These are phyloP conservation scores for Cladophialophora immunda DNA, from an alignment of 2,329 filamentous ascomycete species.

Conservation along the genomic window DNA sequence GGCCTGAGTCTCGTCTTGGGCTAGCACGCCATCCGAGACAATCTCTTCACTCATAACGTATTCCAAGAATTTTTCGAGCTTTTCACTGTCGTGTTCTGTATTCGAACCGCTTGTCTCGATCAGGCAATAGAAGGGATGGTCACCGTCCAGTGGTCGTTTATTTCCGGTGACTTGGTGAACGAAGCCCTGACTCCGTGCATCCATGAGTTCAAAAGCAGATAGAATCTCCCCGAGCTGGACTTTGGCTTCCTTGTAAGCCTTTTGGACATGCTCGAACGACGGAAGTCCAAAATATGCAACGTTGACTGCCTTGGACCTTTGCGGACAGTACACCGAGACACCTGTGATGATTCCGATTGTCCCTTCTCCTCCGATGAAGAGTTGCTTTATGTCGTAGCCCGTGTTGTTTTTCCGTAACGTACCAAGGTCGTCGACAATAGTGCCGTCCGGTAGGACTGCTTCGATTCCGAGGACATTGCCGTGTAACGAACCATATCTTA, in stretches of 20 bases:
- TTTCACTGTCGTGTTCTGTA: slow-evolving; percentile 89
- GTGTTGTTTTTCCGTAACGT: slow-evolving; percentile 98
- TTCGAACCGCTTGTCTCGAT: slow-evolving; percentile 97
- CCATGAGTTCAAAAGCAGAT: slow-evolving; percentile 98
- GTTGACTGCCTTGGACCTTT: slow-evolving; percentile 85
- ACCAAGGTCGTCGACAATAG: slow-evolving; percentile 86
- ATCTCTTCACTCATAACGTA: slow-evolving; percentile 89
- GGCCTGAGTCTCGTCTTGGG: slow-evolving; percentile 91
- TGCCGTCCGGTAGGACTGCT: slow-evolving; percentile 92
- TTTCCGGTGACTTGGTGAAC: slow-evolving; percentile 78
- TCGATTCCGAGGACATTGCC: slow-evolving; percentile 92
- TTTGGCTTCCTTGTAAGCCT: slow-evolving; percentile 89
- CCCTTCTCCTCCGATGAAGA: slow-evolving; percentile 95
- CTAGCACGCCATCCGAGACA: slow-evolving; percentile 87
- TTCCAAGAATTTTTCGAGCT: slow-evolving; percentile 89
- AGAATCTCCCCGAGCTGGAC: slow-evolving; percentile 90
- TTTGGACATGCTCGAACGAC: slow-evolving; percentile 87
- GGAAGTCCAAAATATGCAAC: slow-evolving; percentile 93
- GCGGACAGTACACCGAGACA: slow-evolving; percentile 87
- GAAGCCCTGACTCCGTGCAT: slow-evolving; percentile 79
- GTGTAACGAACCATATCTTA: slow-evolving; percentile 94
- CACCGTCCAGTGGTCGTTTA: slow-evolving; percentile 80
- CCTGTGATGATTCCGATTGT: slow-evolving; percentile 94
- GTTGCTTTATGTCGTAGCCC: slow-evolving; percentile 94
- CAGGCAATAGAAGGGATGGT: slow-evolving; percentile 94